phyloP scores from a whole-genome alignment of 2,329 filamentous ascomycete species.

The Ilyonectria mors-panacis region DNA sequence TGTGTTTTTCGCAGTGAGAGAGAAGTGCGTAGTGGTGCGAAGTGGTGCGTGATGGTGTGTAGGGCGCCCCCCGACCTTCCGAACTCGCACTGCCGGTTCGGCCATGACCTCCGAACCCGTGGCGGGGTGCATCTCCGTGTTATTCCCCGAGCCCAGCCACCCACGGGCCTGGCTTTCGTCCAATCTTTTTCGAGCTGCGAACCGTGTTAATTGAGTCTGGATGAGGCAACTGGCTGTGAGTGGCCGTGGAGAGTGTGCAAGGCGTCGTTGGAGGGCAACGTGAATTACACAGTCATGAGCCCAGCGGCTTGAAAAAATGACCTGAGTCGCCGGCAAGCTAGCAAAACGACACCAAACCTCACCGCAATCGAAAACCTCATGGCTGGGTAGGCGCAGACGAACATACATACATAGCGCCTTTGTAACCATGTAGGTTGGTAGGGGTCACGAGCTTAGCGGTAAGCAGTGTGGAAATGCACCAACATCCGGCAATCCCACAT shows the following conservation, averaged over 20 bases:
- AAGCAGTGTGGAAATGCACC: too few species aligned
- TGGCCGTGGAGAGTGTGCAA: neutral
- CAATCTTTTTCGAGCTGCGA: neutral
- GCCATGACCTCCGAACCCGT: conserved; percentile 27
- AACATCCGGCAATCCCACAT: neutral
- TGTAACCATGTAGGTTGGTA: too few species aligned
- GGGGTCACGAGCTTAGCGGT: too few species aligned
- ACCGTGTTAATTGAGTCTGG: neutral
- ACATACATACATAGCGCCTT: too few species aligned
- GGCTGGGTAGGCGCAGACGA: too few species aligned
- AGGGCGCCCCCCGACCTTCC: conserved; percentile 33
- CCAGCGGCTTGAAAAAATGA: too few species aligned
- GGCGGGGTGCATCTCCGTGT: conserved; percentile 33
- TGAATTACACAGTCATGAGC: too few species aligned
- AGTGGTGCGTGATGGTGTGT: too few species aligned
- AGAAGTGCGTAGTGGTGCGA: conserved; percentile 22
- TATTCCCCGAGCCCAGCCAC: conserved; percentile 31
- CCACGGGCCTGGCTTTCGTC: neutral
- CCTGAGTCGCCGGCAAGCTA: too few species aligned
- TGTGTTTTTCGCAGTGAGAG: conserved; percentile 1
- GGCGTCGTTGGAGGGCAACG: too few species aligned
- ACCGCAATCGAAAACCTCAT: too few species aligned
- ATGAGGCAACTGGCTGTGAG: neutral
- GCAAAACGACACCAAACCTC: neutral
- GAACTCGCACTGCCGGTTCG: conserved; percentile 26